Conservation (phyloP, 1,139 yeast genomes). For the Diutina pseudorugosa region DNA sequence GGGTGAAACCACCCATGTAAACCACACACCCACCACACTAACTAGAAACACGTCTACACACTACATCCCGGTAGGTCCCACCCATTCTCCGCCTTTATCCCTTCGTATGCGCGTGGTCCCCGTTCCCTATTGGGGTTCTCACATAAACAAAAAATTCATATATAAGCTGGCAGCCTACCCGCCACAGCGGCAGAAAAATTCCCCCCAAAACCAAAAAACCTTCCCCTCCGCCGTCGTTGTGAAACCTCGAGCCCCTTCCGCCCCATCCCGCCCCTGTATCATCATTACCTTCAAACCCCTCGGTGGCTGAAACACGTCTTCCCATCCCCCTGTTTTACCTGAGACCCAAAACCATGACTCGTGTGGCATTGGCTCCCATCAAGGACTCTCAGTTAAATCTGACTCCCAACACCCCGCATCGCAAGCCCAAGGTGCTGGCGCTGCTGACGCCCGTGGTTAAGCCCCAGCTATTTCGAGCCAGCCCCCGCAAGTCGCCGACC, state of each 20-base stretch:
- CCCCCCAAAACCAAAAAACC: neutral
- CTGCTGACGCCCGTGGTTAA: conserved; percentile 1
- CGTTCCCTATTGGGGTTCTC: neutral
- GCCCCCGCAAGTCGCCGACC: neutral
- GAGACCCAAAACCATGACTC: neutral
- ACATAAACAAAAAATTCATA: neutral
- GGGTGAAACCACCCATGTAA: neutral
- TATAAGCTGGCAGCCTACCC: neutral
- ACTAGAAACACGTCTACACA: no score
- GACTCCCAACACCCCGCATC: conserved; percentile 2
- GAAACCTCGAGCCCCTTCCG: no score
- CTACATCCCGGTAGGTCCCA: no score
- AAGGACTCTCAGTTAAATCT: conserved; percentile 3
- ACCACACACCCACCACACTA: no score
- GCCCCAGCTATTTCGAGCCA: neutral
- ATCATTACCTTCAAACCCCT: no score
- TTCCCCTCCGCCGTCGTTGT: no score
- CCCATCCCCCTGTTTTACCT: neutral
- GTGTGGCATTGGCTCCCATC: conserved; percentile 4
- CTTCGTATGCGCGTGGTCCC: neutral
- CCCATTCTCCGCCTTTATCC: neutral
- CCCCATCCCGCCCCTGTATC: no score
- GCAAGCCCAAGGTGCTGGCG: neutral
- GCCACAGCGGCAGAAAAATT: neutral
- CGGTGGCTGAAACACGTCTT: neutral